Evolutionary conservation across 1,284 basidiomycete species (phyloP).

Genomic region (Cystobasidium sp.): DNA sequence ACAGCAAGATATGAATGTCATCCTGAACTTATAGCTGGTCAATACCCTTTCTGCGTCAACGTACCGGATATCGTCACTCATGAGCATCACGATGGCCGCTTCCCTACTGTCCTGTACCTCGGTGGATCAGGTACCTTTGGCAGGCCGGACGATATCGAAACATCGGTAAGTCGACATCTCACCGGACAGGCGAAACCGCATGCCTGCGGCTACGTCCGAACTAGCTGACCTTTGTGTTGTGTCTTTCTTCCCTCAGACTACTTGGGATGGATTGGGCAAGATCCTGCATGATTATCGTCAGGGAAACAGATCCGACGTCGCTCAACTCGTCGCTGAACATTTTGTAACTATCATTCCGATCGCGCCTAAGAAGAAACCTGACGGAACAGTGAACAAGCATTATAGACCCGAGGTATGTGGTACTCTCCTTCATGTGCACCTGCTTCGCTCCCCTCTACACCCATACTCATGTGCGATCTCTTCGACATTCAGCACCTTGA

Average conservation of each 20-base stretch:
- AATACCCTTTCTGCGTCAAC: too few relatives aligned
- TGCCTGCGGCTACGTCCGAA: too few relatives aligned
- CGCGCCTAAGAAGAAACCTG: conserved; percentile 6
- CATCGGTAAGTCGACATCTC: too few relatives aligned
- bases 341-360: conserved; percentile 37
- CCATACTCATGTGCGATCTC: not conserved
- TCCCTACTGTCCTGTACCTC: too few relatives aligned
- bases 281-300: conserved; percentile 14
- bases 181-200: too few relatives aligned
- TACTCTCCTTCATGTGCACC: not conserved
- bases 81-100: too few relatives aligned
- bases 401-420: not conserved
- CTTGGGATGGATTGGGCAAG: conserved; percentile 33
- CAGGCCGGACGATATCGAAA: too few relatives aligned
- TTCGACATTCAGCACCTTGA: not conserved
- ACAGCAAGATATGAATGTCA: too few relatives aligned
- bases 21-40: too few relatives aligned
- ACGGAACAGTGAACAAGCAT: not conserved
- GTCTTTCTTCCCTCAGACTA: not conserved
- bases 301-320: not conserved
- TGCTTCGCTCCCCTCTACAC: not conserved
- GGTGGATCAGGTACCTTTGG: too few relatives aligned
- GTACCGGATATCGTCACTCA: too few relatives aligned
- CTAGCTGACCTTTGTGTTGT: too few relatives aligned
- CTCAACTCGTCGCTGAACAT: not conserved